Evolutionary conservation across 106 monocot species (phyloP).

Genomic region (Triglochin maritima): DNA sequence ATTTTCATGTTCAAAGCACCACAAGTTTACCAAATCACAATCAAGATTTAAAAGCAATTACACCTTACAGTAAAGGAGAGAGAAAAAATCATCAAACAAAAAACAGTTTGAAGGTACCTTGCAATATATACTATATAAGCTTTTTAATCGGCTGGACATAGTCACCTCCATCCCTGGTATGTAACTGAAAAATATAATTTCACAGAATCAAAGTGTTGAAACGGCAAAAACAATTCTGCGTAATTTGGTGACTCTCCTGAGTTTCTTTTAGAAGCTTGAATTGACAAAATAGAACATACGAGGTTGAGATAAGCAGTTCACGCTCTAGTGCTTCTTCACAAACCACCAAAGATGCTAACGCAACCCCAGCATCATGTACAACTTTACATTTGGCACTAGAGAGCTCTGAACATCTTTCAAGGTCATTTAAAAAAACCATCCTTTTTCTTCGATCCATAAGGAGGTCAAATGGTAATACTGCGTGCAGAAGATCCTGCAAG

Average conservation of each 20-base stretch:
- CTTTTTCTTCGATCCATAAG: slow-evolving; percentile 78
- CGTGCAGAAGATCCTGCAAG: slow-evolving; percentile 74
- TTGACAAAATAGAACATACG: slow-evolving; percentile 34
- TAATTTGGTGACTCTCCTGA: neutral
- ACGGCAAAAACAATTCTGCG: neutral
- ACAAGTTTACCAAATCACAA: no score
- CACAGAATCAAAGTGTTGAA: neutral
- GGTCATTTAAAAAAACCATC: slow-evolving; percentile 38
- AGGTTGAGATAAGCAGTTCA: slow-evolving; percentile 86
- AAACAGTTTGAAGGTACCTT: slow-evolving; percentile 36
- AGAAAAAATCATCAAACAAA: neutral
- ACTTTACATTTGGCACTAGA: slow-evolving; percentile 33
- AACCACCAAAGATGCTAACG: slow-evolving; percentile 62
- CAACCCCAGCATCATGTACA: slow-evolving; percentile 61
- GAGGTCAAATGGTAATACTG: slow-evolving; percentile 92
- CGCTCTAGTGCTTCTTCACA: slow-evolving; percentile 86
- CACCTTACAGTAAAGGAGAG: no score
- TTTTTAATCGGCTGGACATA: slow-evolving; percentile 74
- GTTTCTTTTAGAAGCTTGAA: no score
- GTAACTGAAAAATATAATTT: slow-evolving; percentile 44
- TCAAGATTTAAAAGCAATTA: no score
- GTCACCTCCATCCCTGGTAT: slow-evolving; percentile 98
- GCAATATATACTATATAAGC: slow-evolving; percentile 88
- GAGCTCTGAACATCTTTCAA: slow-evolving; percentile 24
- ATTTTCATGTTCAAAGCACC: no score